A percentile compares a stretch with the other conserved stretches of the same genome.
Evolutionary conservation across 768 basidiomycete genomes (phyloP).

Genomic region (Cubamyces sp.): DNA sequence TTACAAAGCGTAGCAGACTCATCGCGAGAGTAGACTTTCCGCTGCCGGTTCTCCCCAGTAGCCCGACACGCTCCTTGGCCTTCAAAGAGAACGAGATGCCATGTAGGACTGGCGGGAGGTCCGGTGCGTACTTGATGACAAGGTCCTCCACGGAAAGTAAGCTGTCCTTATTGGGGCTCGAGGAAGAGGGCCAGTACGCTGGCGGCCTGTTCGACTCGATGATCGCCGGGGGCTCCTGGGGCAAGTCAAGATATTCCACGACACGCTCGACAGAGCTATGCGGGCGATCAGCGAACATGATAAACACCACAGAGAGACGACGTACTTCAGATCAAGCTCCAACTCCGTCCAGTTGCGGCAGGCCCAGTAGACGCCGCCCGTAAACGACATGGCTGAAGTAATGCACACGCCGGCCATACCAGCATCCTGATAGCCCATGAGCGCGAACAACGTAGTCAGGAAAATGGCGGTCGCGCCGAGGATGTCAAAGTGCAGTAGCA

Average conservation of each 20-base stretch:
- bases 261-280: conserved; percentile 86
- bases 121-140: conserved; percentile 81
- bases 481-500: conserved; percentile 80
- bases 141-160: conserved; percentile 76
- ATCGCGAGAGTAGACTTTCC: conserved; percentile 86
- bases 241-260: conserved; percentile 88
- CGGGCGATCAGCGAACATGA: not conserved
- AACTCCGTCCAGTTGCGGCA: conserved; percentile 58
- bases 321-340: conserved; percentile 77
- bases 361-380: conserved; percentile 53
- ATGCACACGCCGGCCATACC: conserved; percentile 77
- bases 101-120: conserved; percentile 80
- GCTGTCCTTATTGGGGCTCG: conserved; percentile 49
- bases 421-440: conserved; percentile 60
- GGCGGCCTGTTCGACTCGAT: conserved; percentile 79
- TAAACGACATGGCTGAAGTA: conserved; percentile 71
- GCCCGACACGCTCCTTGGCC: conserved; percentile 74
- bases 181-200: conserved; percentile 90
- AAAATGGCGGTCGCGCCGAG: conserved; percentile 79
- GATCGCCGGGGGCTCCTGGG: conserved; percentile 81
- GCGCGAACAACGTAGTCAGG: conserved; percentile 74
- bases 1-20: conserved; percentile 81
- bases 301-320: conserved; percentile 15
- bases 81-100: conserved; percentile 73
- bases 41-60: conserved; percentile 82